A percentile compares a stretch with the other conserved stretches of the same genome.
Evolutionary conservation across 1,284 basidiomycete genomes (phyloP).

Genomic region (Thelephora terrestris): DNA sequence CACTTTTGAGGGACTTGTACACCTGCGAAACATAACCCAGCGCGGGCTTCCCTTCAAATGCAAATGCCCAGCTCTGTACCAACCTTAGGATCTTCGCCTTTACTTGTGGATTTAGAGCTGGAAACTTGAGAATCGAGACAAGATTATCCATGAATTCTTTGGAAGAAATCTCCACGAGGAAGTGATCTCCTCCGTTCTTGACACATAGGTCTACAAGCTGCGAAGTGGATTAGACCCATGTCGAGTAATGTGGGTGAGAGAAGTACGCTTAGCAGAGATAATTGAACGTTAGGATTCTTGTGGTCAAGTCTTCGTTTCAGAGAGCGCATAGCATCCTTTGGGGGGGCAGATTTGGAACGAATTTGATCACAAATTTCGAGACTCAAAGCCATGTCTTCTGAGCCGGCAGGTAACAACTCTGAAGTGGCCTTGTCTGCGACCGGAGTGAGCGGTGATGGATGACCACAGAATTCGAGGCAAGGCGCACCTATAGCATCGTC

Average conservation of each 20-base stretch:
- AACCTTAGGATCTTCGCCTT: conserved; percentile 71
- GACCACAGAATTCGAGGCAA: neutral
- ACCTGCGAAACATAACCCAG: conserved; percentile 70
- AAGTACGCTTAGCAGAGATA: conserved; percentile 76
- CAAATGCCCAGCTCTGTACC: conserved; percentile 89
- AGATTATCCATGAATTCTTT: conserved; percentile 92
- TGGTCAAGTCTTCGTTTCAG: conserved; percentile 84
- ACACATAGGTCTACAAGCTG: conserved; percentile 89
- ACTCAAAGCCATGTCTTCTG: conserved; percentile 88
- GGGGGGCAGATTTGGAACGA: conserved; percentile 79
- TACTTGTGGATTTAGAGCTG: conserved; percentile 72
- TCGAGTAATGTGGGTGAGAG: neutral
- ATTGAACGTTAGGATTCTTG: conserved; percentile 94
- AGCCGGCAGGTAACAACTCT: conserved; percentile 70
- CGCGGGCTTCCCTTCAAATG: conserved; percentile 76
- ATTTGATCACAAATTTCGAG: conserved; percentile 97
- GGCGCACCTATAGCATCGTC: conserved; percentile 66
- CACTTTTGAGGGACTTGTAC: conserved; percentile 67
- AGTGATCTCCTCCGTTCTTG: conserved; percentile 96
- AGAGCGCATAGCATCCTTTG: conserved; percentile 83
- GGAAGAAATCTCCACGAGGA: conserved; percentile 76
- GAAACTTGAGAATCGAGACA: conserved; percentile 70
- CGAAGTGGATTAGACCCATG: conserved; percentile 9
- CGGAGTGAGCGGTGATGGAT: conserved; percentile 3
- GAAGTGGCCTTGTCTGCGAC: conserved; percentile 81